Conservation (phyloP, 768 basidiomycete species). For the Russula emetica region DNA sequence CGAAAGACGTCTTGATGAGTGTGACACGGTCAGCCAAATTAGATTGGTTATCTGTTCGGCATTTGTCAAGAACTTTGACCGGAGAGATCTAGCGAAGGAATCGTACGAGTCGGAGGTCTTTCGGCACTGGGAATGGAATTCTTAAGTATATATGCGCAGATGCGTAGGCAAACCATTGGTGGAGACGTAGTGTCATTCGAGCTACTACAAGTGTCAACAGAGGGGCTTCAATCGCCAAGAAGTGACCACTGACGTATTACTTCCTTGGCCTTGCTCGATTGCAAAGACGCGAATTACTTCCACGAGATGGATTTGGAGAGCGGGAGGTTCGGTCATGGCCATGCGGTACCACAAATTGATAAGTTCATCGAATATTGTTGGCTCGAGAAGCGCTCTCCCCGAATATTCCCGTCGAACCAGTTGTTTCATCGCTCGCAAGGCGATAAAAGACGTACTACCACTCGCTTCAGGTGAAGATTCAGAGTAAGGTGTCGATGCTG, state of each 20-base stretch:
- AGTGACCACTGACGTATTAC: constrained; percentile 12
- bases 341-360: constrained; percentile 84
- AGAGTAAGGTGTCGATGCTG: constrained; percentile 58
- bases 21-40: constrained; percentile 50
- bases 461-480: constrained; percentile 42
- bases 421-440: constrained; percentile 72
- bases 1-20: constrained; percentile 61
- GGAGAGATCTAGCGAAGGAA: neutral
- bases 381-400: constrained; percentile 76
- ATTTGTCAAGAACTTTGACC: neutral
- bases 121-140: constrained; percentile 59
- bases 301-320: constrained; percentile 65
- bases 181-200: constrained; percentile 26
- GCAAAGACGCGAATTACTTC: constrained; percentile 59
- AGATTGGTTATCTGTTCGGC: constrained; percentile 43
- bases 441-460: constrained; percentile 44
- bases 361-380: constrained; percentile 85
- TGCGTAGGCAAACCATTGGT: constrained; percentile 62
- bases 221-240: neutral
- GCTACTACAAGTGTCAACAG: constrained; percentile 13
- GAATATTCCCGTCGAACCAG: constrained; percentile 78
- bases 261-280: constrained; percentile 29
- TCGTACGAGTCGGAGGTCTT: constrained; percentile 50
- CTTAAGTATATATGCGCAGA: constrained; percentile 77
- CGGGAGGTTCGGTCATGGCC: constrained; percentile 78